Evolutionary conservation across 495 filamentous ascomycete genomes (phyloP).

Genomic region (Echria macrotheca): DNA sequence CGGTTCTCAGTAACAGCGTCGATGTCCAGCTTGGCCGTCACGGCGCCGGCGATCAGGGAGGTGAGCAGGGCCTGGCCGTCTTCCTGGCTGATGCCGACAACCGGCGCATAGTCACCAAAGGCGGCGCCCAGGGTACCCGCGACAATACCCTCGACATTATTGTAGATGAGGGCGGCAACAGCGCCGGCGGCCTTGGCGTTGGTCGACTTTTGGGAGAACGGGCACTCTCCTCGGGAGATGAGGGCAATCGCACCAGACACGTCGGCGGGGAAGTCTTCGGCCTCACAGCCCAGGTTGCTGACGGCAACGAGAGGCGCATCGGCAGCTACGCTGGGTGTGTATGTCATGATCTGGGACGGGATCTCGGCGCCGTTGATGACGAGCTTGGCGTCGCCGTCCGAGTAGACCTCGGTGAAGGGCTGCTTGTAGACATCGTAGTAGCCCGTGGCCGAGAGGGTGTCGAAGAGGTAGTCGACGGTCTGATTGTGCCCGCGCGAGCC

Average conservation of each 20-base stretch:
- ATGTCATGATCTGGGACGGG: constrained; percentile 29
- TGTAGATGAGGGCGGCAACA: constrained; percentile 56
- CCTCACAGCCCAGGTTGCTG: constrained; percentile 51
- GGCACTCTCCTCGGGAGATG: constrained; percentile 56
- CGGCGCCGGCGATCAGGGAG: constrained; percentile 32
- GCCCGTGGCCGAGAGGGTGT: constrained; percentile 37
- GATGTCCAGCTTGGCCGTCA: constrained; percentile 17
- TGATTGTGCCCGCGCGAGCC: constrained; percentile 56
- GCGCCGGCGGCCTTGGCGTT: constrained; percentile 58
- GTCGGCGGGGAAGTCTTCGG: constrained; percentile 50
- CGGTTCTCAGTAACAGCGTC: constrained; percentile 42
- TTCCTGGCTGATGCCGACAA: constrained; percentile 47
- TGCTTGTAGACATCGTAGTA: constrained; percentile 62
- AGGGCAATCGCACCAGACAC: constrained; percentile 56
- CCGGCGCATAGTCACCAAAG: constrained; percentile 44
- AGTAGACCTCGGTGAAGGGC: constrained; percentile 42
- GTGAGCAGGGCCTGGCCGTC: constrained; percentile 46
- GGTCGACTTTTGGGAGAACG: constrained; percentile 55
- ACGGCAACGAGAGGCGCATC: constrained; percentile 41
- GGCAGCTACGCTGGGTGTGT: constrained; percentile 41
- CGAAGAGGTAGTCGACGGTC: constrained; percentile 58
- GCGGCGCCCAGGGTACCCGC: constrained; percentile 51
- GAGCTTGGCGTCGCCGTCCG: constrained; percentile 31
- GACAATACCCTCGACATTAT: constrained; percentile 52
- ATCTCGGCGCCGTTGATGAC: constrained; percentile 25